Evolutionary conservation across 495 filamentous ascomycete species (phyloP), one percentile per base, ranked within the genome.

Genomic region (Hypoxylon fragiforme): DNA sequence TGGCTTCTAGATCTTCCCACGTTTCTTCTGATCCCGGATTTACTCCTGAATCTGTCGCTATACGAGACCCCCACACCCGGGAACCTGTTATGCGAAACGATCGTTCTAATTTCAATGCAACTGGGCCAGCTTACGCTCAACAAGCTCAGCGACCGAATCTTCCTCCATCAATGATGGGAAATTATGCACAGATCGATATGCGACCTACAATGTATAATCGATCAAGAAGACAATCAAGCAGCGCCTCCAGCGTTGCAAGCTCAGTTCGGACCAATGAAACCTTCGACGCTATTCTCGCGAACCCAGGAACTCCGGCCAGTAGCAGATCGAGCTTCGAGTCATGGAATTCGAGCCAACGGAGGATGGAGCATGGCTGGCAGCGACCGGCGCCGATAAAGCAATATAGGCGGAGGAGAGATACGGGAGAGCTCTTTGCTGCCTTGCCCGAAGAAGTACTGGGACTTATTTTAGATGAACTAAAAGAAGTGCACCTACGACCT

Each of bases 401-500:
- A 60, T 66, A 69, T 16, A 56, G 64, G 16, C 65, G 63, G 16
- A 71, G 65, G 44, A 60, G 65, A 32, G 65, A 65, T 12, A 72
- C 67, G 0, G 76, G 77, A 4, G 79, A 81, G 44, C 64, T 81
- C 12, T 78, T 85, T 24, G 73, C 75, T 35, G 70, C 70, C 11
- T 66, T 87, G 8, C 82, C 83, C 5, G 78, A 80, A 4, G 80
- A 83, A 56, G 79, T 85, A 2, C 66, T 86, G 40, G 69, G 75
- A 57, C 71, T 84, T 44, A 76, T 85, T 19, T 57, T 77, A 9
- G 70, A 70, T 24, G 70, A 76, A 18, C 65, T 82, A 40, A 76
- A 72, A 59, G 67, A 72, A 38, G 62, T 70, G 14, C 80, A 82
- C 57, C 49, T 80, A 12, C 61, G 62, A 20, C 57, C 66, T 22